A percentile compares a stretch with the other conserved stretches of the same genome.
These are phyloP conservation scores for Nemania serpens DNA, from an alignment of 2,329 filamentous ascomycete species.

Conservation along the genomic window DNA sequence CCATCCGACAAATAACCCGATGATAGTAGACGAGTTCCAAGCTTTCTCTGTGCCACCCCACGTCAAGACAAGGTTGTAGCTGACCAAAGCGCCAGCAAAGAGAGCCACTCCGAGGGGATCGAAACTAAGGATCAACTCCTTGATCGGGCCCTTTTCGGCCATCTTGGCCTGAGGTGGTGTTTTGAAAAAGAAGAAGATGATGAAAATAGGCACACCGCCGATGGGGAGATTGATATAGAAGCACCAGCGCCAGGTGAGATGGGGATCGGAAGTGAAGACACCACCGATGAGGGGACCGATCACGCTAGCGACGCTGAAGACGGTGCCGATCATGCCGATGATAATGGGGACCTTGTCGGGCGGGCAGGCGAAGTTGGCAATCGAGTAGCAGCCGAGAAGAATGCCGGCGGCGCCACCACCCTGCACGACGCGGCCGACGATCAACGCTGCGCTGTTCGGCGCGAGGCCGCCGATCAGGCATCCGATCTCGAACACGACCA, in stretches of 20 bases:
- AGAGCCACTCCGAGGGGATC: slow-evolving; percentile 34
- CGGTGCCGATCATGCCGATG: slow-evolving; percentile 39
- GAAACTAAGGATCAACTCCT: slow-evolving; percentile 30
- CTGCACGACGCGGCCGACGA: slow-evolving; percentile 45
- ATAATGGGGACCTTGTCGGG: slow-evolving; percentile 38
- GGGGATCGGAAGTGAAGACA: slow-evolving; percentile 36
- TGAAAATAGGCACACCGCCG: slow-evolving; percentile 34
- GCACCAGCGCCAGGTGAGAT: slow-evolving; percentile 43
- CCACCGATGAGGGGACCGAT: slow-evolving; percentile 42
- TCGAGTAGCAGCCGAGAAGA: slow-evolving; percentile 39
- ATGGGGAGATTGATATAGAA: slow-evolving; percentile 45
- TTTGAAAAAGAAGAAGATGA: slow-evolving; percentile 37
- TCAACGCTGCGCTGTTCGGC: slow-evolving; percentile 42
- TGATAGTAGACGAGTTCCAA: slow-evolving; percentile 28
- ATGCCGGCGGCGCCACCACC: slow-evolving; percentile 45
- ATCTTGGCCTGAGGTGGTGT: slow-evolving; percentile 29
- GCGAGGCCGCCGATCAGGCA: slow-evolving; percentile 44
- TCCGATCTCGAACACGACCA: slow-evolving; percentile 43
- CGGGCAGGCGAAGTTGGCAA: slow-evolving; percentile 37
- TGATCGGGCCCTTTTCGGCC: slow-evolving; percentile 9
- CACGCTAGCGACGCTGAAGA: slow-evolving; percentile 40
- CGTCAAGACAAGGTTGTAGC: slow-evolving; percentile 38
- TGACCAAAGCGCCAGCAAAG: slow-evolving; percentile 33
- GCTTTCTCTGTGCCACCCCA: slow-evolving; percentile 41
- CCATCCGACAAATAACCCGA: slow-evolving; percentile 48